phyloP scores from a whole-genome alignment of 805 yeast genomes.

The Lachancea sp. region DNA sequence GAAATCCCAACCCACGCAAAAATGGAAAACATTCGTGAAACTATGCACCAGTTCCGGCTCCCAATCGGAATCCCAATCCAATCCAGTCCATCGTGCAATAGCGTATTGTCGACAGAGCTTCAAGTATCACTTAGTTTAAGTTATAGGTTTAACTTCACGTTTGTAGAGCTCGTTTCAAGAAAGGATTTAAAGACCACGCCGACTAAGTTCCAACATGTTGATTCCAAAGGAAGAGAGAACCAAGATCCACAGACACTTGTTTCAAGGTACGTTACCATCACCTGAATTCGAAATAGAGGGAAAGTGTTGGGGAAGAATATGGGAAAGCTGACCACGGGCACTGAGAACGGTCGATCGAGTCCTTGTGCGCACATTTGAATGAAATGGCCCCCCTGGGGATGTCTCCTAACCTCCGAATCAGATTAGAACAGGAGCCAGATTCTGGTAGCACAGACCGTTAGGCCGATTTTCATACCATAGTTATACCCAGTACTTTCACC shows the following conservation, averaged over 20 bases:
- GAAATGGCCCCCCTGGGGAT: too few relatives aligned
- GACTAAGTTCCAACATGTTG: slow-evolving; percentile 59
- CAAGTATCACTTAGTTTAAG: not conserved
- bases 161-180: not conserved
- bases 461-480: too few relatives aligned
- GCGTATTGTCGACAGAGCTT: not conserved
- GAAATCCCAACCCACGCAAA: slow-evolving; percentile 4
- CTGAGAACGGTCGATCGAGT: too few relatives aligned
- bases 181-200: not conserved
- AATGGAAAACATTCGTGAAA: not conserved
- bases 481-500: too few relatives aligned
- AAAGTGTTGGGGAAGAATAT: not conserved
- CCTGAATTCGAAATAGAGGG: not conserved
- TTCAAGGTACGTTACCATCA: slow-evolving; percentile 72
- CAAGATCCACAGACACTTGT: slow-evolving; percentile 98
- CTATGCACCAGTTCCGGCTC: not conserved
- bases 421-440: too few relatives aligned
- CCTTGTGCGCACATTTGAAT: too few relatives aligned
- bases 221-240: slow-evolving; percentile 99
- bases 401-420: too few relatives aligned
- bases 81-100: slow-evolving; percentile 5
- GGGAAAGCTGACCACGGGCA: too few relatives aligned
- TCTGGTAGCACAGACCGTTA: too few relatives aligned
- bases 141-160: not conserved
- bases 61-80: not conserved